Evolutionary conservation across 306 rosid species (phyloP), one percentile per base, ranked within the genome.

Genomic region (Cucurbita argyrosperma): DNA sequence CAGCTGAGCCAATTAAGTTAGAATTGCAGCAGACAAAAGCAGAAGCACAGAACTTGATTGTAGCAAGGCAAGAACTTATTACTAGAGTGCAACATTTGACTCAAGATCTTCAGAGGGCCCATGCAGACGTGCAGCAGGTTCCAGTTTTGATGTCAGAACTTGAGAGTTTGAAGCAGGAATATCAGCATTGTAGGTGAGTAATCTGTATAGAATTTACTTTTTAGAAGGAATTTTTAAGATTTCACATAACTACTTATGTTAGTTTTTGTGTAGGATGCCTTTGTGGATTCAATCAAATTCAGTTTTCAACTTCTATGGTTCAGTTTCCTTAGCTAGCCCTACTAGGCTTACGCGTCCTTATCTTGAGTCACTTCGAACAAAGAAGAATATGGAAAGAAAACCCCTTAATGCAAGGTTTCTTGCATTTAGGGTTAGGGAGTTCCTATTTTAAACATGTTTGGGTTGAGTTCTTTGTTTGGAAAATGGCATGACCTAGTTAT

Each of bases 101-200:
- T 80, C 92, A 88, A 76, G 98, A 94, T 72, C 88, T 90, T 81
- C 96, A 85, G 77, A 87, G 96, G 84, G 86, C 86, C 15, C 98
- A 94, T 66, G 45, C 54, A 4, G 97, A 94, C 26, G 92, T 83
- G 61, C 91, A 84, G 84, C 95, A 88, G 82, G 79, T 94, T 76
- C 98, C 96, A 6, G 92, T 83, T 61, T 81, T 90, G 16, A 77
- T 90, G 51, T 19, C 89, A 8, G 96, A 89, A 81, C 88, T 94
- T 47, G 98, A 94, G 19, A 76, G 79, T 43, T 94, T 88, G 73
- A 83, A 96, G 78, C 92, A 88, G 81, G 97, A 94, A 60, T 90
- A 94, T 83, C 96, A 94, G 83, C 96, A 85, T 76, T 89, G 96
- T 91, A 87, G 97, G 98, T 89, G 78, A 4, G 75, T 83, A 40